phyloP scores from a whole-genome alignment of 768 basidiomycete species.

The Boletus rubropictus region DNA sequence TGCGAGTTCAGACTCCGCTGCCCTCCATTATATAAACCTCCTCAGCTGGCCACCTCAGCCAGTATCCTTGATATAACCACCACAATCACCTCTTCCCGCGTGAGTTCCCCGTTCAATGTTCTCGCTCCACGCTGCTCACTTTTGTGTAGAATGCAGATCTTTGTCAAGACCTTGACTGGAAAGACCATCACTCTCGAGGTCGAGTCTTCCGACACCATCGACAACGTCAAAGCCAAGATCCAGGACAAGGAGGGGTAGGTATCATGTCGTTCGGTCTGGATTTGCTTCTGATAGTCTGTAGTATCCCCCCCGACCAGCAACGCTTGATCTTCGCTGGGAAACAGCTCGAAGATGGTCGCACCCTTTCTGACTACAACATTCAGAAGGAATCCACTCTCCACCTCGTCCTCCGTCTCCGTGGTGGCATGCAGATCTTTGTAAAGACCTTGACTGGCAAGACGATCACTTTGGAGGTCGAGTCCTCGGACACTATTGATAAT shows the following conservation, averaged over 20 bases:
- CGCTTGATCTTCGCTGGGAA: no score
- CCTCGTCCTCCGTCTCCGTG: no score
- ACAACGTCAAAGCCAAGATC: no score
- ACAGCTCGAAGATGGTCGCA: no score
- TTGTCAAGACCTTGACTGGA: slow-evolving; percentile 83
- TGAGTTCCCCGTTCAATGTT: not conserved
- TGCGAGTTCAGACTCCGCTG: slow-evolving; percentile 12
- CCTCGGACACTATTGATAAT: slow-evolving; percentile 25
- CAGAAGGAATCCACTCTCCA: no score
- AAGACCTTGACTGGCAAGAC: slow-evolving; percentile 34
- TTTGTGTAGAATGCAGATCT: slow-evolving; percentile 46
- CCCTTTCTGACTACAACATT: no score
- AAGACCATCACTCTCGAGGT: no score
- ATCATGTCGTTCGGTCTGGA: no score
- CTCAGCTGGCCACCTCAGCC: not conserved
- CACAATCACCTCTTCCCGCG: not conserved
- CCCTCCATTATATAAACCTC: slow-evolving; percentile 12
- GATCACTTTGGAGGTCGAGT: slow-evolving; percentile 33
- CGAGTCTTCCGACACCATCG: no score
- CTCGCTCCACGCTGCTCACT: not conserved
- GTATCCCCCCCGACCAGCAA: no score
- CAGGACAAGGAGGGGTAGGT: no score
- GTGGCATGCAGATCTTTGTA: slow-evolving; percentile 61
- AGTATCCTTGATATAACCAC: slow-evolving; percentile 1
- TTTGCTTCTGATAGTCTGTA: no score